Evolutionary conservation across 2,329 filamentous ascomycete genomes (phyloP).

Genomic region (Beauveria asiatica): DNA sequence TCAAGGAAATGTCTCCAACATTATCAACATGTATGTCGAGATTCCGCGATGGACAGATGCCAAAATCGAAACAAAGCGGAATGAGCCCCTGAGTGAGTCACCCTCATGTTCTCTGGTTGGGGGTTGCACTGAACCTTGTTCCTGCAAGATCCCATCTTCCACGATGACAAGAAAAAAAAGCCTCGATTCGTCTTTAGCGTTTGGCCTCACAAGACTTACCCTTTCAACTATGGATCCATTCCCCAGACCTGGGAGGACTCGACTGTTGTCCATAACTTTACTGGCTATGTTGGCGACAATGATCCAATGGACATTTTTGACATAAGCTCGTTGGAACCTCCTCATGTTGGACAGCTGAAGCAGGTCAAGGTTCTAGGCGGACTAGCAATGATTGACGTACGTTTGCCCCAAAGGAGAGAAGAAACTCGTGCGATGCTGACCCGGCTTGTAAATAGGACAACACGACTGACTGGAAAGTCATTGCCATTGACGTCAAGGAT

Average conservation of each 20-base stretch:
- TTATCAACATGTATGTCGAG: slow-evolving; percentile 32
- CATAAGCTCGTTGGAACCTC: slow-evolving; percentile 24
- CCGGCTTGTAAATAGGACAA: slow-evolving; percentile 17
- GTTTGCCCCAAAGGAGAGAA: neutral
- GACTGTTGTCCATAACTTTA: slow-evolving; percentile 31
- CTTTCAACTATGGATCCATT: slow-evolving; percentile 35
- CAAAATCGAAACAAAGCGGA: slow-evolving; percentile 31
- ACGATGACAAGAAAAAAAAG: slow-evolving; percentile 29
- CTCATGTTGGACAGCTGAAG: slow-evolving; percentile 30
- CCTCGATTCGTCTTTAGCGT: slow-evolving; percentile 33
- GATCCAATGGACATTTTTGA: slow-evolving; percentile 35
- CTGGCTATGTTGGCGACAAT: slow-evolving; percentile 30
- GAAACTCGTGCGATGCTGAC: neutral
- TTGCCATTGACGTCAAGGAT: slow-evolving; percentile 30
- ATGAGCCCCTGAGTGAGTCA: slow-evolving; percentile 29
- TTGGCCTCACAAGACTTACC: slow-evolving; percentile 36
- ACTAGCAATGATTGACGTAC: slow-evolving; percentile 30
- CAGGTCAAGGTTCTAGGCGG: slow-evolving; percentile 34
- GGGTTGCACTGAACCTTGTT: too few species aligned
- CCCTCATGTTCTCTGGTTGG: too few species aligned
- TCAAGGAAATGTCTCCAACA: slow-evolving; percentile 22
- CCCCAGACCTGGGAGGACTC: slow-evolving; percentile 37
- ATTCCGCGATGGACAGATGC: slow-evolving; percentile 33
- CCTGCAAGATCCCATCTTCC: slow-evolving; percentile 29
- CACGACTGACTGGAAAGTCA: slow-evolving; percentile 33